A percentile compares a stretch with the other conserved stretches of the same genome.
Evolutionary conservation across 2,329 filamentous ascomycete genomes (phyloP).

Genomic region (Chaetomiaceae sp.): DNA sequence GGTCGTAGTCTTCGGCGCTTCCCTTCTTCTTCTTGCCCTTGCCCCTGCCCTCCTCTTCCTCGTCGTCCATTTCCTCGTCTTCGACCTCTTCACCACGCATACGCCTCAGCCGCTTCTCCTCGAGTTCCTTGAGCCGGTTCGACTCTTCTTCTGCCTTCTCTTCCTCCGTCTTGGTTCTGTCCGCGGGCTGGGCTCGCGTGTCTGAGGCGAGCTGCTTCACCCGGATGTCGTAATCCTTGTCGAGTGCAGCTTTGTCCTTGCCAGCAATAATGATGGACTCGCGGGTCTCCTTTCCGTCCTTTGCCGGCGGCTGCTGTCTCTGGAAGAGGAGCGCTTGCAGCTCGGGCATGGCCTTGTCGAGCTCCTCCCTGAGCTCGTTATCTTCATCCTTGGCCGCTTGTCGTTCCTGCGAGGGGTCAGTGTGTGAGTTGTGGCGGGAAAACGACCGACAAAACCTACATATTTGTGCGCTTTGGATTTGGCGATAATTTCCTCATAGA

Average conservation of each 20-base stretch:
- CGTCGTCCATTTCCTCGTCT: slow-evolving; percentile 55
- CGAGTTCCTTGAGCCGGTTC: slow-evolving; percentile 69
- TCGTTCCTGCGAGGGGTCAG: slow-evolving; percentile 52
- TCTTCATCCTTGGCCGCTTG: slow-evolving; percentile 92
- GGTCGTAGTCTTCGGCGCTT: slow-evolving; percentile 30
- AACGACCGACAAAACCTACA: slow-evolving; percentile 17
- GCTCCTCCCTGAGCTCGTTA: slow-evolving; percentile 74
- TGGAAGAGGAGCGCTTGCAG: slow-evolving; percentile 67
- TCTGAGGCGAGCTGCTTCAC: slow-evolving; percentile 80
- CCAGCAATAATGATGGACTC: slow-evolving; percentile 36
- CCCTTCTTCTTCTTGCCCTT: slow-evolving; percentile 34
- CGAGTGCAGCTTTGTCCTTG: slow-evolving; percentile 63
- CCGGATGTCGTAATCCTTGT: slow-evolving; percentile 83
- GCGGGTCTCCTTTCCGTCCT: slow-evolving; percentile 28
- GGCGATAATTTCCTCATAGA: slow-evolving; percentile 96
- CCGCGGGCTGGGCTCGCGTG: slow-evolving; percentile 75
- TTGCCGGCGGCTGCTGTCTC: slow-evolving; percentile 37
- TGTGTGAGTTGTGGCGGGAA: neutral
- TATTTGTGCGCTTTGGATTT: slow-evolving; percentile 96
- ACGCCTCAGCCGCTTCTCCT: slow-evolving; percentile 73
- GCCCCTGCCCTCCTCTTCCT: slow-evolving; percentile 36
- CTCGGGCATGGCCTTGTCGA: slow-evolving; percentile 77
- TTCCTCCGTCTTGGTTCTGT: slow-evolving; percentile 87
- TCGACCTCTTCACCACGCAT: slow-evolving; percentile 77
- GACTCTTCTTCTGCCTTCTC: slow-evolving; percentile 77